Evolutionary conservation across 2,329 filamentous ascomycete genomes (phyloP).

Genomic region (Sarocladium strictum): DNA sequence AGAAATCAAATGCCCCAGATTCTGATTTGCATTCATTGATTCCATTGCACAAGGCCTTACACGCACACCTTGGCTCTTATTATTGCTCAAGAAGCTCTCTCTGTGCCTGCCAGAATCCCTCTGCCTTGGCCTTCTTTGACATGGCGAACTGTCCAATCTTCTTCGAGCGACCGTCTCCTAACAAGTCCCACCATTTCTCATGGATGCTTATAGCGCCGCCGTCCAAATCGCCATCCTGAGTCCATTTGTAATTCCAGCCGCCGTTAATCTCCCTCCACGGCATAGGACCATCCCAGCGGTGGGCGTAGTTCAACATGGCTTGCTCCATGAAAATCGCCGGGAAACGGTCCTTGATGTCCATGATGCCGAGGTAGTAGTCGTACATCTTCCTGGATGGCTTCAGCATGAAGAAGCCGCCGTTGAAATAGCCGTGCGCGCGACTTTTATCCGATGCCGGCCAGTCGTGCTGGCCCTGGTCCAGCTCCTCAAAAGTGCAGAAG

Average conservation of each 20-base stretch:
- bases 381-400: slow-evolving; percentile 10
- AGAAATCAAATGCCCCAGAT: no score
- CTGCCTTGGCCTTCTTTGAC: background rate
- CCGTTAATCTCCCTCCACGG: slow-evolving; percentile 7
- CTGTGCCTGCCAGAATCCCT: background rate
- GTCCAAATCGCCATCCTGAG: slow-evolving; percentile 1
- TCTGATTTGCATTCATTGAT: no score
- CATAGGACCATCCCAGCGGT: slow-evolving; percentile 9
- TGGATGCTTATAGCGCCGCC: slow-evolving; percentile 8
- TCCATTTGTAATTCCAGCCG: slow-evolving; percentile 7
- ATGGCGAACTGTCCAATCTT: background rate
- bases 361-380: slow-evolving; percentile 1
- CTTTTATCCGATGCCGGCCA: slow-evolving; percentile 6
- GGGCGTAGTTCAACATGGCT: slow-evolving; percentile 8
- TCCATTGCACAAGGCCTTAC: no score
- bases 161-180: background rate
- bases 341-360: slow-evolving; percentile 5
- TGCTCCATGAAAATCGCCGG: slow-evolving; percentile 3
- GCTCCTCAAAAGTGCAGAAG: background rate
- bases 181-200: slow-evolving; percentile 6
- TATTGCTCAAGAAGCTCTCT: background rate
- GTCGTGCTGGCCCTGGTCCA: background rate
- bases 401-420: slow-evolving; percentile 9
- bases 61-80: no score
- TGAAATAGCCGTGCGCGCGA: slow-evolving; percentile 5